phyloP scores from a whole-genome alignment of 768 basidiomycete genomes.

The Suillus tomentosus region DNA sequence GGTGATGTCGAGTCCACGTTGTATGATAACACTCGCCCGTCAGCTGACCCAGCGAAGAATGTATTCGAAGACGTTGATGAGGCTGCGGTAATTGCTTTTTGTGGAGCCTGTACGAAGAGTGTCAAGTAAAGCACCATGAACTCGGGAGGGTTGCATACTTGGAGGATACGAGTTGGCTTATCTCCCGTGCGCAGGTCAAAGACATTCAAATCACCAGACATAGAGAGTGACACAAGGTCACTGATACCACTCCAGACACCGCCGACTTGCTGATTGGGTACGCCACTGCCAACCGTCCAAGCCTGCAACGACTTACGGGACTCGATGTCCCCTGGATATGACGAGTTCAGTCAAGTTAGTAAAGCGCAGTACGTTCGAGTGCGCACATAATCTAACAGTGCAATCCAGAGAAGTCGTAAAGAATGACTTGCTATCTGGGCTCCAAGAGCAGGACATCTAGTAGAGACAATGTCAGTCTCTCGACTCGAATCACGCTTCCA shows the following conservation, averaged over 20 bases:
- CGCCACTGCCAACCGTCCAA: slow-evolving; percentile 74
- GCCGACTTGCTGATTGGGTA: slow-evolving; percentile 84
- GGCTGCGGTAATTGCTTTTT: slow-evolving; percentile 76
- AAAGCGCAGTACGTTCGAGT: background rate
- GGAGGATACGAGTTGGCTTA: slow-evolving; percentile 61
- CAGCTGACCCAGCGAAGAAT: slow-evolving; percentile 79
- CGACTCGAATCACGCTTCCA: no score
- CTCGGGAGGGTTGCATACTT: slow-evolving; percentile 44
- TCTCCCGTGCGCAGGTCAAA: slow-evolving; percentile 73
- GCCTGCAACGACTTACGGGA: slow-evolving; percentile 63
- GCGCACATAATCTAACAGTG: slow-evolving; percentile 83
- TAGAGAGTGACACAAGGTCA: slow-evolving; percentile 79
- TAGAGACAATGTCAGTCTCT: slow-evolving; percentile 23
- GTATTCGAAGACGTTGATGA: slow-evolving; percentile 49
- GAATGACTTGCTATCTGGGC: slow-evolving; percentile 67
- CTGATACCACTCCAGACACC: slow-evolving; percentile 77
- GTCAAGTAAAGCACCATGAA: slow-evolving; percentile 2
- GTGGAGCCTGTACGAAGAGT: slow-evolving; percentile 59
- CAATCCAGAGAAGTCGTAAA: slow-evolving; percentile 87
- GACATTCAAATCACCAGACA: slow-evolving; percentile 79
- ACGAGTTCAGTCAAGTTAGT: background rate
- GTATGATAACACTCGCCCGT: slow-evolving; percentile 74
- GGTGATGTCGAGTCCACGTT: slow-evolving; percentile 35
- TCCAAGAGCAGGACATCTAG: slow-evolving; percentile 82
- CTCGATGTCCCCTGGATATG: slow-evolving; percentile 73